A percentile compares a stretch with the other conserved stretches of the same genome.
Evolutionary conservation across 228 moss, liverwort and hornwort genomes (phyloP).

Genomic region (Sphagnum fallax): DNA sequence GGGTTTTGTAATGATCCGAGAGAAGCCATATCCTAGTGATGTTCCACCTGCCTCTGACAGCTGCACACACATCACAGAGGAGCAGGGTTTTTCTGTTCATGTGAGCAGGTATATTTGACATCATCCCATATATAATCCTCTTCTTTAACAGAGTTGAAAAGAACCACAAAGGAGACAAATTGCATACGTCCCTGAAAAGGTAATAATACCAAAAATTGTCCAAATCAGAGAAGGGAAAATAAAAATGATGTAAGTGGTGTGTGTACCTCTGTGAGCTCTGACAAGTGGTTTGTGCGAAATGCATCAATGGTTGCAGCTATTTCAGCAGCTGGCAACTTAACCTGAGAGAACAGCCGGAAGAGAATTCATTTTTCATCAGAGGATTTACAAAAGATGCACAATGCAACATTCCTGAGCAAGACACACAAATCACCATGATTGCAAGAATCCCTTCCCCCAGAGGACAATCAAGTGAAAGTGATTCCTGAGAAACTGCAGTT

Average conservation of each 20-base stretch:
- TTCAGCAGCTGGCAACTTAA: slow-evolving; percentile 76
- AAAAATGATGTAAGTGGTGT: neutral
- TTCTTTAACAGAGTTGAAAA: neutral
- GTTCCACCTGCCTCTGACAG: slow-evolving; percentile 74
- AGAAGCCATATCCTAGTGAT: slow-evolving; percentile 85
- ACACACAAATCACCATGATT: too few species aligned
- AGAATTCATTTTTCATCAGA: too few species aligned
- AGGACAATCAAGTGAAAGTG: too few species aligned
- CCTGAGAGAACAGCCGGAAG: slow-evolving; percentile 27
- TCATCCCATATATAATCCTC: neutral
- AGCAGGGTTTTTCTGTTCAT: neutral
- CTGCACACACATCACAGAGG: slow-evolving; percentile 20
- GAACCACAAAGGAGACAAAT: neutral
- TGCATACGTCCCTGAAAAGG: too few species aligned
- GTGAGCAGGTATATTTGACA: neutral
- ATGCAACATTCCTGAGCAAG: too few species aligned
- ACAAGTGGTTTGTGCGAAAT: slow-evolving; percentile 73
- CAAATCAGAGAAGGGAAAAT: neutral
- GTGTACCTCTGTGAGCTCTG: slow-evolving; percentile 79
- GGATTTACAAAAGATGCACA: too few species aligned
- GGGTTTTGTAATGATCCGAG: slow-evolving; percentile 56
- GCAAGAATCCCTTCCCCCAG: too few species aligned
- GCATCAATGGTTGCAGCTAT: slow-evolving; percentile 84
- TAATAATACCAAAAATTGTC: too few species aligned
- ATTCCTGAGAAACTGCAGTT: too few species aligned